Evolutionary conservation across 192 early-diverging fungal genomes (phyloP).

Genomic region (Coemansia sp.): DNA sequence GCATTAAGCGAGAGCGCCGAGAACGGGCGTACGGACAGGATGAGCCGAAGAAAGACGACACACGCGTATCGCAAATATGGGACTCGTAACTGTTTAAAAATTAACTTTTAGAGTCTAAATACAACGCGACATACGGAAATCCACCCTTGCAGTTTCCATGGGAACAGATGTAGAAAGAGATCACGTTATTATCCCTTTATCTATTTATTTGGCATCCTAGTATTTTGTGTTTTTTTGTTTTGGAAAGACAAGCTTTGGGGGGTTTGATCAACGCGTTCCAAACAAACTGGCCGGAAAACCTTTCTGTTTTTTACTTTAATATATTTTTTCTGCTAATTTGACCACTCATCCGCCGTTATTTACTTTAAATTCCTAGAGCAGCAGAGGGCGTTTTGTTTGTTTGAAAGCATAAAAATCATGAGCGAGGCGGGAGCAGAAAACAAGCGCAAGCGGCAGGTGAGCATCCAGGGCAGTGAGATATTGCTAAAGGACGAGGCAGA

Average conservation of each 20-base stretch:
- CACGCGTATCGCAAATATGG: neutral
- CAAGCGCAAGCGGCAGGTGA: conserved; percentile 54
- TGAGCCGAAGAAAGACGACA: conserved; percentile 3
- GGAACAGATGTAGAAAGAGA: no score
- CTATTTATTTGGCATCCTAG: neutral
- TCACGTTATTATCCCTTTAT: neutral
- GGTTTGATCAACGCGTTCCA: conserved; percentile 2
- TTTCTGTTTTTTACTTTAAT: conserved; percentile 7
- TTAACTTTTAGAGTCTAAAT: neutral
- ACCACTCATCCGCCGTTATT: conserved; percentile 2
- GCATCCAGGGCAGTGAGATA: conserved; percentile 17
- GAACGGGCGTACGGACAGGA: conserved; percentile 31
- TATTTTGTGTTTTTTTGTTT: neutral
- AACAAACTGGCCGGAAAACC: neutral
- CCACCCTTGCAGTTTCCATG: no score
- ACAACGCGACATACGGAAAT: neutral
- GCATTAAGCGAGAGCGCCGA: conserved; percentile 47
- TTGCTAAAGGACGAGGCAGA: conserved; percentile 1
- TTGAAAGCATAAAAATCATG: no score
- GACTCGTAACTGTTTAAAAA: neutral
- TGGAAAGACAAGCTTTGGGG: neutral
- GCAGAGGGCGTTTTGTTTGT: neutral
- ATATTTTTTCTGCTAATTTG: conserved; percentile 7
- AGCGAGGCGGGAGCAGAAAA: conserved; percentile 26
- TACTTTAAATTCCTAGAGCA: neutral